Evolutionary conservation across 306 rosid genomes (phyloP).

Genomic region (Prosopis cineraria): DNA sequence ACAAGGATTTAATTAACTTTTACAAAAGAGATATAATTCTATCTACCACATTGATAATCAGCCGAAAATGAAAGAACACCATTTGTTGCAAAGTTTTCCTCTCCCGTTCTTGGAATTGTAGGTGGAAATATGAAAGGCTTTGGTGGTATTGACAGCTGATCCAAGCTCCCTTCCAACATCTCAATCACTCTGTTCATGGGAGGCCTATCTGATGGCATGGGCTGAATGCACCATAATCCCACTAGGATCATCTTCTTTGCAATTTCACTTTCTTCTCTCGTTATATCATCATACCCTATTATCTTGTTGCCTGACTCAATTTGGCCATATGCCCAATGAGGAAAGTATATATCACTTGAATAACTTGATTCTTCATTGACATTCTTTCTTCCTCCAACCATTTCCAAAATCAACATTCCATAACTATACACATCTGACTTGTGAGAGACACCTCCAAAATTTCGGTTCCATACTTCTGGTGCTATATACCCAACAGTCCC

Average conservation of each 20-base stretch:
- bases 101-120: constrained; percentile 17
- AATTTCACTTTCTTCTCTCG: constrained; percentile 26
- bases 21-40: neutral
- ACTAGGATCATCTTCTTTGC: constrained; percentile 43
- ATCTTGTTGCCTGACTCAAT: constrained; percentile 26
- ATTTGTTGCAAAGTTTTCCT: constrained; percentile 1
- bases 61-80: neutral
- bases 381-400: constrained; percentile 44
- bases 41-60: neutral
- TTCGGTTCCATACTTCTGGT: constrained; percentile 45
- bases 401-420: constrained; percentile 53
- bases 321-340: constrained; percentile 33
- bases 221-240: constrained; percentile 55
- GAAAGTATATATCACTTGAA: constrained; percentile 42
- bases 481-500: constrained; percentile 52
- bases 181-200: constrained; percentile 54
- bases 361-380: neutral
- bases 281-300: neutral
- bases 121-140: constrained; percentile 42
- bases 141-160: constrained; percentile 43
- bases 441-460: constrained; percentile 43
- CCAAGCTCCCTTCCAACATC: constrained; percentile 45
- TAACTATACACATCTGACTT: constrained; percentile 51
- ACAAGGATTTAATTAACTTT: neutral
- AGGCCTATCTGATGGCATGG: constrained; percentile 41